Evolutionary conservation across 78 protist species (phyloP), one percentile per base, ranked within the genome.

Genomic region (Thecamonas trahens): DNA sequence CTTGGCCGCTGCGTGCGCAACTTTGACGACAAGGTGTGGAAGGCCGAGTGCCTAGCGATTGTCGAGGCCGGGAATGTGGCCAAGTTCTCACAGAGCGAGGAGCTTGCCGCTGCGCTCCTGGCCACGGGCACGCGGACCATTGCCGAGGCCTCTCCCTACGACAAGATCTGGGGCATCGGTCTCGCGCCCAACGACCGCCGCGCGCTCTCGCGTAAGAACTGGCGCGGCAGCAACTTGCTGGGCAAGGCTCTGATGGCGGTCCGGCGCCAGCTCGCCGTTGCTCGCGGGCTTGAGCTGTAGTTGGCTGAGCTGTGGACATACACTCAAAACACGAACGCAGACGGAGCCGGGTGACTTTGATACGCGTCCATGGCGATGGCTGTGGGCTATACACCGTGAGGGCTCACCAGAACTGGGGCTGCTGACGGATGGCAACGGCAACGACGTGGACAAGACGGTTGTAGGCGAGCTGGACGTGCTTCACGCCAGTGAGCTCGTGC

Each of bases 141-240:
- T 5, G 60, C 7, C 60, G 60, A 54, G 60, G 60, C 60, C 31
- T 54, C 60, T 1, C 60, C 60, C 14, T 54, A 29, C 34, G 60
- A 54, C 32, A 20, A 11, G 34, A n/a, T 54, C 60, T 54, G 60
- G 60, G 60, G 60, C 60, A 54, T 54, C 34, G 60, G 60, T 3
- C 32, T 54, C 29, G 35, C 5, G 18, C 18, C 28, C 32, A 15
- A 14, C 7, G 1, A 15, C 24, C 32, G 32, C 4, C 4, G 4
- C 32, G 24, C 5, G 32, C 9, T 4, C 17, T 6, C 60, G 39
- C 1, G 18, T 9, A 6, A 54, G 29, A 5, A 15, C 2, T 54
- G 60, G 60, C 60, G 32, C 39, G 60, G 60, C 39, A 54, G 13
- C 39, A 54, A 54, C 32, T 54, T 11, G 60, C 60, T 54, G 18